A percentile compares a stretch with the other conserved stretches of the same genome.
Conservation (phyloP, 306 rosid genomes). For the Gastrolobium villosum region DNA sequence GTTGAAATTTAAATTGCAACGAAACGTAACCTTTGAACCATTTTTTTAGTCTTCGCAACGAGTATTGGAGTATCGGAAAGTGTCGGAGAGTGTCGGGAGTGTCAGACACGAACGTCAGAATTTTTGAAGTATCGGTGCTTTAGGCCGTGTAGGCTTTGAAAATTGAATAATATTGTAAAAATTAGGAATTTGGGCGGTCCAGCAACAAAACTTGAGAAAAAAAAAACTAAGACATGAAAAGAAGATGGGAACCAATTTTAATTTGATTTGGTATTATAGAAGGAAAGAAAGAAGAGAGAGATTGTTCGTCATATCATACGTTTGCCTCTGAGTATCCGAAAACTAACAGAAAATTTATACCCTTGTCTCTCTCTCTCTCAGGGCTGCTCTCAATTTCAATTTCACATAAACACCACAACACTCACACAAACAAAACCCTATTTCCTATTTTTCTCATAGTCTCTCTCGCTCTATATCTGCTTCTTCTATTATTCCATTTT, state of each 20-base stretch:
- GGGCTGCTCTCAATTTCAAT: slow-evolving; percentile 41
- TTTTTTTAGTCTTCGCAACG: no score
- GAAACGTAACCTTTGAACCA: no score
- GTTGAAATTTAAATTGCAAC: no score
- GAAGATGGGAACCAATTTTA: neutral
- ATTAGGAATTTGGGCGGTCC: slow-evolving; percentile 4
- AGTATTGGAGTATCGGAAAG: no score
- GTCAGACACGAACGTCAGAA: no score
- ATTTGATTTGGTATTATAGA: neutral
- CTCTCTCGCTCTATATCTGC: slow-evolving; percentile 20
- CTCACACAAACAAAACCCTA: slow-evolving; percentile 66
- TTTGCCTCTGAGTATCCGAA: slow-evolving; percentile 70
- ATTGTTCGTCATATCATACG: slow-evolving; percentile 59
- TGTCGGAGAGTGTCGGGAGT: no score
- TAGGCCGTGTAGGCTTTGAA: no score
- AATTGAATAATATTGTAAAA: neutral
- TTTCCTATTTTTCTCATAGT: slow-evolving; percentile 38
- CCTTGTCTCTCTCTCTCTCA: slow-evolving; percentile 59
- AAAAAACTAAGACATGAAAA: neutral
- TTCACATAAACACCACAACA: slow-evolving; percentile 40
- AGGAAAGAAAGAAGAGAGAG: slow-evolving; percentile 33
- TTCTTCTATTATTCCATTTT: slow-evolving; percentile 10
- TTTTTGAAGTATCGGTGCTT: no score
- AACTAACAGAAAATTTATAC: slow-evolving; percentile 63
- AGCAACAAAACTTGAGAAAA: neutral